Percentiles rank a stretch among this genome's conserved stretches.
These are phyloP conservation scores for Neonectria sp. DNA, from an alignment of 2,329 filamentous ascomycete genomes.

Conservation along the genomic window DNA sequence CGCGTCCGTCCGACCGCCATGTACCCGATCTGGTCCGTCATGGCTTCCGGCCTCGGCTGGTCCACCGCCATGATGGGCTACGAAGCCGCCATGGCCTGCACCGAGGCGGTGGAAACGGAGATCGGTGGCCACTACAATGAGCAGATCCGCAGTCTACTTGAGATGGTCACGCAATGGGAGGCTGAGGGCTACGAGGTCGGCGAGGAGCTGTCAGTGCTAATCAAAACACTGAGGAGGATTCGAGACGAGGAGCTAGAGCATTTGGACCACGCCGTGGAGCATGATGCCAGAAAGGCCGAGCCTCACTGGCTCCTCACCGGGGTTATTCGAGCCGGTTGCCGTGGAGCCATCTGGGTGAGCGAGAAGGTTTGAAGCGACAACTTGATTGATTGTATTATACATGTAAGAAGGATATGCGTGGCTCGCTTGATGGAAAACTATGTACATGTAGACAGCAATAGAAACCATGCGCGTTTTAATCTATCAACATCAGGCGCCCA, in stretches of 20 bases:
- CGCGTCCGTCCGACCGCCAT: conserved; percentile 93
- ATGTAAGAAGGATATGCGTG: conserved; percentile 39
- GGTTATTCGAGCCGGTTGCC: conserved; percentile 90
- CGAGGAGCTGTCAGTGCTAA: conserved; percentile 80
- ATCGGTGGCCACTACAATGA: conserved; percentile 97
- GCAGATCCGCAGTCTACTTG: conserved; percentile 86
- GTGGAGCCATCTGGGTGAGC: conserved; percentile 93
- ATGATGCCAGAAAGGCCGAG: conserved; percentile 91
- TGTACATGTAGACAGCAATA: conserved; percentile 39
- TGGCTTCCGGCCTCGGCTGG: conserved; percentile 89
- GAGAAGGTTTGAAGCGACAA: conserved; percentile 72
- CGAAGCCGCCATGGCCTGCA: conserved; percentile 98
- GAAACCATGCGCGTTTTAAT: conserved; percentile 30
- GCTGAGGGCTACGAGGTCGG: conserved; percentile 84
- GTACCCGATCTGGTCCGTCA: conserved; percentile 89
- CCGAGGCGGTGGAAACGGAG: conserved; percentile 98
- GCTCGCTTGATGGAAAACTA: conserved; percentile 28
- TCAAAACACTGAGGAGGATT: conserved; percentile 84
- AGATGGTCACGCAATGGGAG: conserved; percentile 85
- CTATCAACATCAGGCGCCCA: conserved; percentile 28
- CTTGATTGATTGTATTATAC: conserved; percentile 45
- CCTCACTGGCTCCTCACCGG: conserved; percentile 92
- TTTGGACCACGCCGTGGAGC: conserved; percentile 92
- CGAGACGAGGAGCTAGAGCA: conserved; percentile 98
- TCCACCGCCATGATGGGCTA: conserved; percentile 89